Evolutionary conservation across 495 filamentous ascomycete species (phyloP).

Genomic region (Hypomontagnella submonticulosa): DNA sequence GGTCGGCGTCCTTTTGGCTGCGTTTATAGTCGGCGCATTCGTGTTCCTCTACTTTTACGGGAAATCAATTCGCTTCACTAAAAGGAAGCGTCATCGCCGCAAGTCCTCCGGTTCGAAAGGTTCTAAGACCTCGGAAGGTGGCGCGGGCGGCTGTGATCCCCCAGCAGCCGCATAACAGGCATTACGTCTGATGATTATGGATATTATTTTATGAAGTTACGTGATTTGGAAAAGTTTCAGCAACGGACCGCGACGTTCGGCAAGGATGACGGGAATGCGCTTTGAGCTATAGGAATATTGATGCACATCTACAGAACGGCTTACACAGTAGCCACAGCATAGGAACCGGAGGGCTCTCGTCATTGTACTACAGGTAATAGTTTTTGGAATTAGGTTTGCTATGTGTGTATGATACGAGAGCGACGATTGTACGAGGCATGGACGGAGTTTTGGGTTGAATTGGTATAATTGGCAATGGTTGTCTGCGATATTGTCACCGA

Average conservation of each 20-base stretch:
- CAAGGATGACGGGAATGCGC: constrained; percentile 5
- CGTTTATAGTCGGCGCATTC: constrained; percentile 45
- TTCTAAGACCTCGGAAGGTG: constrained; percentile 35
- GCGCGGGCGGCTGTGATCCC: constrained; percentile 36
- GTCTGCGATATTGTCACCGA: constrained; percentile 26
- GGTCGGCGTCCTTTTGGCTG: constrained; percentile 49
- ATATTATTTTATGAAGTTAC: constrained; percentile 11
- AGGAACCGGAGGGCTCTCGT: constrained; percentile 20
- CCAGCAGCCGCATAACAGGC: constrained; percentile 19
- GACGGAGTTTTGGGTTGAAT: constrained; percentile 32
- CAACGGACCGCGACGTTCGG: neutral
- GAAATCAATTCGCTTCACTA: constrained; percentile 41
- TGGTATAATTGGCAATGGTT: constrained; percentile 25
- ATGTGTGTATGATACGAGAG: constrained; percentile 36
- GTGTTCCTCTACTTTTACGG: constrained; percentile 48
- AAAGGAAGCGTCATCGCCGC: constrained; percentile 36
- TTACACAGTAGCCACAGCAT: constrained; percentile 33
- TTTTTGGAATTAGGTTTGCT: constrained; percentile 12
- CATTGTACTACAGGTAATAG: constrained; percentile 18
- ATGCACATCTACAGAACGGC: constrained; percentile 32
- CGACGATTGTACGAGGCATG: constrained; percentile 27
- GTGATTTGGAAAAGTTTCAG: neutral
- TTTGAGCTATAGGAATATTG: constrained; percentile 5
- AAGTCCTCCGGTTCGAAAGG: constrained; percentile 44
- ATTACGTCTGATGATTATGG: neutral